Percentiles rank a stretch among this genome's conserved stretches.
These are phyloP conservation scores for Polygonum aviculare DNA, from an alignment of 148 eudicot species.

Conservation along the genomic window DNA sequence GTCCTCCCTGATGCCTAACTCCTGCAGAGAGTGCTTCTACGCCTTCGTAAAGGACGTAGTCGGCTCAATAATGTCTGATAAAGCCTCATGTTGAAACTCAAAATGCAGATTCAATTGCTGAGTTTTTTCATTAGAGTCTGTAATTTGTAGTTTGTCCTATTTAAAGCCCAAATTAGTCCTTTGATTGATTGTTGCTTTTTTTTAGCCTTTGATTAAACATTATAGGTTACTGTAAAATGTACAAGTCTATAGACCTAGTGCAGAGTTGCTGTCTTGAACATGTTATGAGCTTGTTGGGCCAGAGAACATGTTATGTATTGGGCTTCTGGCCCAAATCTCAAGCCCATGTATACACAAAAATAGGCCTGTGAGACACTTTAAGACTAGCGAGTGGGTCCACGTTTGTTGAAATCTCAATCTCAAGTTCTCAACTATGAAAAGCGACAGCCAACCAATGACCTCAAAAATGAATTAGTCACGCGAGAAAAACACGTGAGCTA, in stretches of 20 bases:
- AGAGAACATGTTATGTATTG: neutral
- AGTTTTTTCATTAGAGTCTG: too few relatives aligned
- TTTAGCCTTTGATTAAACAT: too few relatives aligned
- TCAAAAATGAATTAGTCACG: neutral
- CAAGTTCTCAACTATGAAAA: neutral
- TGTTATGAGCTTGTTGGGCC: neutral
- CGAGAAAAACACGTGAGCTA: slow-evolving; percentile 4
- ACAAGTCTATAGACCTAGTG: too few relatives aligned
- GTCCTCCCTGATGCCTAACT: slow-evolving; percentile 47
- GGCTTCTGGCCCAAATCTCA: neutral
- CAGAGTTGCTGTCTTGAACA: too few relatives aligned
- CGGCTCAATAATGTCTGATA: slow-evolving; percentile 36
- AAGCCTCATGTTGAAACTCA: slow-evolving; percentile 2
- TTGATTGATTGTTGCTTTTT: too few relatives aligned
- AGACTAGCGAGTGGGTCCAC: neutral
- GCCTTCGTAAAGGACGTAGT: slow-evolving; percentile 67
- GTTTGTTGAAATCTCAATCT: neutral
- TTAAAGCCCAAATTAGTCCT: too few relatives aligned
- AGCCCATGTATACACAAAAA: neutral
- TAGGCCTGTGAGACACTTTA: neutral
- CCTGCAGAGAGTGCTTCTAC: slow-evolving; percentile 70
- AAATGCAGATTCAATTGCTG: neutral
- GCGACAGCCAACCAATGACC: neutral
- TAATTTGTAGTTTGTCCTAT: too few relatives aligned
- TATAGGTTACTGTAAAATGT: too few relatives aligned